Percentiles rank a stretch among this genome's conserved stretches.
phyloP scores from a whole-genome alignment of 108 stramenopile genomes.

The Cyclotella choctawhatcheeana region DNA sequence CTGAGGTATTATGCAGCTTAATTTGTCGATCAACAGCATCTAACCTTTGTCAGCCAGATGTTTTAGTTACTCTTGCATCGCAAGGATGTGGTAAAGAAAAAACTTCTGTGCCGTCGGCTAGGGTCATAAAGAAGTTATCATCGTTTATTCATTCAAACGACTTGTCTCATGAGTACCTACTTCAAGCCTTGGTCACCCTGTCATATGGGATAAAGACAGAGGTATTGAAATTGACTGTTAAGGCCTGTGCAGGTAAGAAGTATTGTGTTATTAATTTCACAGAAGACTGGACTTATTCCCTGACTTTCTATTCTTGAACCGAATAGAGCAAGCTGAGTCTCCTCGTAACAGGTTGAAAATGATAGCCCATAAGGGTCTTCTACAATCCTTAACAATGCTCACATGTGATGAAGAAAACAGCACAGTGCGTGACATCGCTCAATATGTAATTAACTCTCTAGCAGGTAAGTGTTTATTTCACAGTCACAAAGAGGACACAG shows the following conservation, averaged over 20 bases:
- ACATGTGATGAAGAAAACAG: too few relatives aligned
- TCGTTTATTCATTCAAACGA: conserved; percentile 30
- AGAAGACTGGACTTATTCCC: too few relatives aligned
- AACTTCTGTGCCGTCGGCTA: conserved; percentile 27
- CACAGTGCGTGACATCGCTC: too few relatives aligned
- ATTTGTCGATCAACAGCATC: conserved; percentile 34
- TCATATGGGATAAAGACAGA: conserved; percentile 33
- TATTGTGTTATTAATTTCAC: too few relatives aligned
- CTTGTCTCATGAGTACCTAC: conserved; percentile 19
- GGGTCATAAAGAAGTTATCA: conserved; percentile 34
- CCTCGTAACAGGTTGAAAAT: conserved; percentile 39
- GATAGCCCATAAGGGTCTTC: conserved; percentile 43
- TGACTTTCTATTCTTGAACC: too few relatives aligned
- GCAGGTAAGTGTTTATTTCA: too few relatives aligned
- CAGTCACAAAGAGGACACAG: too few relatives aligned
- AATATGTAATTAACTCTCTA: too few relatives aligned
- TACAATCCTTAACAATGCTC: conserved; percentile 31
- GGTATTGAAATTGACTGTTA: conserved; percentile 38
- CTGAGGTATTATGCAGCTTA: conserved; percentile 27
- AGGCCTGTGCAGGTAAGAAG: conserved; percentile 13
- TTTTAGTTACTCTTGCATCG: conserved; percentile 40
- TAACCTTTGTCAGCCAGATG: conserved; percentile 14
- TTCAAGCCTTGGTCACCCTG: conserved; percentile 33
- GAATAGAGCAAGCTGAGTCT: conserved; percentile 34
- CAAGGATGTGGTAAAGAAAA: conserved; percentile 30